phyloP scores from a whole-genome alignment of 305 asterid species.

The Ajuga reptans region DNA sequence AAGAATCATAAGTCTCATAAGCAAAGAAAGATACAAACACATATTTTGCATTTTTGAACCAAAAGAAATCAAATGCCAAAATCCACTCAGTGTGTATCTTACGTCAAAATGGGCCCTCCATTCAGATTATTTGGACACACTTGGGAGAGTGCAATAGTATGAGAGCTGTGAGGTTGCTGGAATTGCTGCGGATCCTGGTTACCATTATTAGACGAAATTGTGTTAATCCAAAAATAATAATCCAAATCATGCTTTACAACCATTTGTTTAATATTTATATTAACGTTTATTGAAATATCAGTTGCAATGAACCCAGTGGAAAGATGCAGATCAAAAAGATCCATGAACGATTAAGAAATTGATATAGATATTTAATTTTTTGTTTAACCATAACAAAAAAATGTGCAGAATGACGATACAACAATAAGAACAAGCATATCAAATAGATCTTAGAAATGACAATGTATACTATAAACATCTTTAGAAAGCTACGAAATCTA shows the following conservation, averaged over 20 bases:
- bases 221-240: constrained; percentile 21
- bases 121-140: constrained; percentile 56
- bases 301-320: neutral
- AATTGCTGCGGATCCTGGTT: constrained; percentile 62
- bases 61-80: constrained; percentile 1
- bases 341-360: neutral
- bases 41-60: constrained; percentile 10
- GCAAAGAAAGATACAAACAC: constrained; percentile 4
- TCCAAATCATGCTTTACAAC: constrained; percentile 9
- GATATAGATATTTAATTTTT: neutral
- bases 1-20: neutral
- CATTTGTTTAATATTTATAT: neutral
- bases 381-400: neutral
- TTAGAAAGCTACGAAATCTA: neutral
- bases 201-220: constrained; percentile 29
- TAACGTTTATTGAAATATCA: neutral
- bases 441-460: neutral
- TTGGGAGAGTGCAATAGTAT: constrained; percentile 58
- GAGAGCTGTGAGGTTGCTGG: constrained; percentile 75
- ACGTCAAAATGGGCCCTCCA: constrained; percentile 67
- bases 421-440: neutral
- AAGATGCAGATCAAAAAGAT: neutral
- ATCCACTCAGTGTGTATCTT: constrained; percentile 28
- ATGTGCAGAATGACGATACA: neutral
- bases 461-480: neutral